phyloP scores from a whole-genome alignment of 192 early-diverging fungal species.

The Coemansia biformis region DNA sequence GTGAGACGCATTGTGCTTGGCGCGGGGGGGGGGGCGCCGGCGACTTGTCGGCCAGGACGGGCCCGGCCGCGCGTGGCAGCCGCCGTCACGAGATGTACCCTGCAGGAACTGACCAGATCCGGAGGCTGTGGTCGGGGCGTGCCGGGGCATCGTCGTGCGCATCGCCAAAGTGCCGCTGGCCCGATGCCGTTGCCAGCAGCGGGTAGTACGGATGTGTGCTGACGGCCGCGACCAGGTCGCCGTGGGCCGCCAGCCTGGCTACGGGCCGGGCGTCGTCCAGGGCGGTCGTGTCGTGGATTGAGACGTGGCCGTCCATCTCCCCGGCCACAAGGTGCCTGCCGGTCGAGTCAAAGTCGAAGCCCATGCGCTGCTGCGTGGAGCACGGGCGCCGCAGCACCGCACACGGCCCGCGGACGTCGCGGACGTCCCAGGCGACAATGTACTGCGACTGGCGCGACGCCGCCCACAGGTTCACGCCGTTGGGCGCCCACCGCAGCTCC shows the following conservation, averaged over 20 bases:
- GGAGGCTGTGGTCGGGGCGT: conserved; percentile 7
- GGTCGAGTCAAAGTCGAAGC: conserved; percentile 61
- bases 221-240: conserved; percentile 57
- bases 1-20: no score
- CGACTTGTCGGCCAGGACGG: no score
- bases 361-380: conserved; percentile 67
- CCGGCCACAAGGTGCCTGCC: conserved; percentile 61
- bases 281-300: conserved; percentile 4
- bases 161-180: conserved; percentile 53
- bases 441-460: conserved; percentile 56
- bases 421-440: conserved; percentile 75
- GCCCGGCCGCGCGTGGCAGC: no score
- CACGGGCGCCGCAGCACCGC: conserved; percentile 49
- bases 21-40: no score
- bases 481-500: conserved; percentile 62
- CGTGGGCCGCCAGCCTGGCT: conserved; percentile 7
- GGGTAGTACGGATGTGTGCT: conserved; percentile 63
- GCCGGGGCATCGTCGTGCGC: neutral
- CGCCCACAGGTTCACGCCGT: conserved; percentile 61
- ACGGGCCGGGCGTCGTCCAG: neutral
- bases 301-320: conserved; percentile 21
- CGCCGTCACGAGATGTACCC: neutral
- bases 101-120: conserved; percentile 27
- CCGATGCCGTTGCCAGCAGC: conserved; percentile 65
- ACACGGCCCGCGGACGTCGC: conserved; percentile 64